Base-by-base conservation (phyloP, 805 yeast genomes). In the Lachancea fermentati region DNA sequence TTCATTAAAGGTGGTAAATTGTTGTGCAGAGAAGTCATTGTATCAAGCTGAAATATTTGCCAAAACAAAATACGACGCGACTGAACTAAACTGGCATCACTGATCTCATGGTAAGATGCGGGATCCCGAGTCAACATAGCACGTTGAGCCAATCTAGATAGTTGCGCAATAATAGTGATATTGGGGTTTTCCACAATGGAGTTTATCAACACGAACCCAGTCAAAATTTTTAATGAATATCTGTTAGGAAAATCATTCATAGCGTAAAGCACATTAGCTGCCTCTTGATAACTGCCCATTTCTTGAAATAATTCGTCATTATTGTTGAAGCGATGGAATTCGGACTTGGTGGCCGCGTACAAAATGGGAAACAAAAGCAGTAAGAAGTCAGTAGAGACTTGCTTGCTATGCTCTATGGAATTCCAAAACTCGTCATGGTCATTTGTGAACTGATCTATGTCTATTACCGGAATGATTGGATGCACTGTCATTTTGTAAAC, bases 51-150 rank as follows among this genome's bases (percentile, higher is more conserved):
- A 45, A 77, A 76, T 5, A 79, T 73, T 29, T 76, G 78, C 83
- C 83, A 79, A 83, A 84, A 79, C n/a, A 79, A 54, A 39, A 76
- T 53, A 52, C 84, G 65, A 55, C 80, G 65, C 35, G 70, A 64
- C 44, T 75, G 78, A 5, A 78, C 69, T 16, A 69, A 63, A 38
- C 67, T 69, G 53, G 67, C 62, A 45, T 76, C 74, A 2, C 68
- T 63, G 28, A 76, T 66, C 30, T 72, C 68, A 43, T 78, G 73
- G 33, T 72, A 69, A 1, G 68, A 59, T n/a, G 72, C 65, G 3
- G 84, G 84, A 50, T 79, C 85, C 52, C 78, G 71, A 48, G 79
- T 78, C 26, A 79, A 54, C 39, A 76, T 76, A 24, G 76, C 60
- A 32, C 72, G 63, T 48, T 78, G 79, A 1, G 81, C 79, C 44